Evolutionary conservation across 371 early-diverging fungal species (phyloP).

Genomic region (Mortierella polycephala): DNA sequence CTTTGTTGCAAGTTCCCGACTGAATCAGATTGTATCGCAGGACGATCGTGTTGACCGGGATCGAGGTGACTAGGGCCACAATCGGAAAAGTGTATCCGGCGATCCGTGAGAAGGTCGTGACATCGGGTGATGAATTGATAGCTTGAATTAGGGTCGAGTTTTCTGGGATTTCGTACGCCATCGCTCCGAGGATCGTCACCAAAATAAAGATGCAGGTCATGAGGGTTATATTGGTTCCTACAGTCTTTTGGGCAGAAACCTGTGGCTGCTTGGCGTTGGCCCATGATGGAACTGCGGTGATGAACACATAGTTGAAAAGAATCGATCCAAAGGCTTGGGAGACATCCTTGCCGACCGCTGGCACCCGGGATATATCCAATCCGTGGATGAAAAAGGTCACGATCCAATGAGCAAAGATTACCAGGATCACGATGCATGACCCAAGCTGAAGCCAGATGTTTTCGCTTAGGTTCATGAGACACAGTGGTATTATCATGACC

Average conservation of each 20-base stretch:
- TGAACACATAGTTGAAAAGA: constrained; percentile 70
- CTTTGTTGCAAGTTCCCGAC: constrained; percentile 58
- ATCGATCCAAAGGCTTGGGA: constrained; percentile 67
- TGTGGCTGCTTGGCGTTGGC: constrained; percentile 62
- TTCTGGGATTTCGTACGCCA: constrained; percentile 60
- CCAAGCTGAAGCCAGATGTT: constrained; percentile 64
- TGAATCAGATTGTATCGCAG: constrained; percentile 73
- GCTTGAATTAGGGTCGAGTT: constrained; percentile 60
- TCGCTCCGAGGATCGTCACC: constrained; percentile 63
- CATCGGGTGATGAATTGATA: constrained; percentile 57
- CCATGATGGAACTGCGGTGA: constrained; percentile 72
- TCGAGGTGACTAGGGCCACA: constrained; percentile 75
- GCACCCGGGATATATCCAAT: constrained; percentile 60
- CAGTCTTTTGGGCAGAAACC: constrained; percentile 61
- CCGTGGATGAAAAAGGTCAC: constrained; percentile 61
- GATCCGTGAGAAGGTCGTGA: constrained; percentile 66
- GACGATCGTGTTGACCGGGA: constrained; percentile 83
- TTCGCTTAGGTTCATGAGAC: constrained; percentile 64
- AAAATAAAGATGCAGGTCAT: constrained; percentile 60
- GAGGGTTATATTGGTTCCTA: constrained; percentile 58
- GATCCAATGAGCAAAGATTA: constrained; percentile 64
- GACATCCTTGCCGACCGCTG: constrained; percentile 55
- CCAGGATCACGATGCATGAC: constrained; percentile 57
- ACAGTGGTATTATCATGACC: constrained; percentile 62
- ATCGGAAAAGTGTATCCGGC: constrained; percentile 77